A percentile compares a stretch with the other conserved stretches of the same genome.
Conservation (phyloP, 2,329 filamentous ascomycete genomes). For the Periglandula ipomoeae region DNA sequence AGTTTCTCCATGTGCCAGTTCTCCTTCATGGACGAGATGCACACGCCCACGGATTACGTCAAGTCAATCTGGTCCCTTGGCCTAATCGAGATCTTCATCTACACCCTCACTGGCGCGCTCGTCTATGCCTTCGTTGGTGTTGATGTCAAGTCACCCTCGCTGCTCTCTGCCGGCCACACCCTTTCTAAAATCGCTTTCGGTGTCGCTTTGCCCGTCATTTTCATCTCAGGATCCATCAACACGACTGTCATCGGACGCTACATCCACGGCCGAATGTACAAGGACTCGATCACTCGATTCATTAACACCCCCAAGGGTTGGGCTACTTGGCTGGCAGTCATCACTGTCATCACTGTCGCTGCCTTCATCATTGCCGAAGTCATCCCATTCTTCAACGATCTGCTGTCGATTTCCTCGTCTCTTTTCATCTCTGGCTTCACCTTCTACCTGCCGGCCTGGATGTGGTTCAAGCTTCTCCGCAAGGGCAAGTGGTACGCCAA, state of each 20-base stretch:
- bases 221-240: constrained; percentile 66
- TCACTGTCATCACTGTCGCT: constrained; percentile 46
- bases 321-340: constrained; percentile 49
- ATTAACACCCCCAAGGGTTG: constrained; percentile 40
- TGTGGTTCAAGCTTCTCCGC: constrained; percentile 29
- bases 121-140: constrained; percentile 62
- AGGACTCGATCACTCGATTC: constrained; percentile 32
- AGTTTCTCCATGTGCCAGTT: constrained; percentile 44
- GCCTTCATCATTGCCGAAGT: constrained; percentile 63
- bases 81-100: constrained; percentile 52
- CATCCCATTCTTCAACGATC: constrained; percentile 61
- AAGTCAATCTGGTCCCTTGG: constrained; percentile 55
- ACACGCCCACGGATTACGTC: constrained; percentile 35
- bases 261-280: constrained; percentile 35
- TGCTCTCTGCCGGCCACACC: constrained; percentile 51
- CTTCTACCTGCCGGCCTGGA: constrained; percentile 29
- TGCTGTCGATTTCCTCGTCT: constrained; percentile 44
- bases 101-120: constrained; percentile 56
- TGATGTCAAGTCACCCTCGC: constrained; percentile 55
- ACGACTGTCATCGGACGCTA: constrained; percentile 37
- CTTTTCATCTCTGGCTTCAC: constrained; percentile 35
- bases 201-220: constrained; percentile 61
- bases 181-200: constrained; percentile 62
- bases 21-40: constrained; percentile 46
- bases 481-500: constrained; percentile 17